Base-by-base conservation (phyloP, 352 stramenopile genomes). In the Globisporangium emineosum region DNA sequence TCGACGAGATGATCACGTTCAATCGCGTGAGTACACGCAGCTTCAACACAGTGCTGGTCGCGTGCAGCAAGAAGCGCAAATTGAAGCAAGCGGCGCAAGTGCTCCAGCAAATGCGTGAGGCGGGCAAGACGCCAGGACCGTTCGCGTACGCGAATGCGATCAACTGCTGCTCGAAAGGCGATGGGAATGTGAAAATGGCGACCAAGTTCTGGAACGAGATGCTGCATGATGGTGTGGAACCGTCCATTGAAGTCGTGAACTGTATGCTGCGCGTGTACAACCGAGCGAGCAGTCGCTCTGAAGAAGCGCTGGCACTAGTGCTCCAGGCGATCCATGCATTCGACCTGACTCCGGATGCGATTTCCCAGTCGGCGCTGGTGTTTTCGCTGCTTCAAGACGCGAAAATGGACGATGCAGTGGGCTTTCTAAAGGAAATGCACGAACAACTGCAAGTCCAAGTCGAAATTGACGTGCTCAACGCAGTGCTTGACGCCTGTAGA, bases 21-120 rank as follows among this genome's bases (percentile, higher is more conserved):
- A 49, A 72, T 3, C 74, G 77, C 37, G 79, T 75, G 10, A 73
- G 76, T 35, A 60, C 70, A 29, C 72, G 76, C 43, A 88, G 77
- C 59, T 91, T 91, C 57, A 78, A 93, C 64, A 85, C 85, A 17
- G 81, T 67, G n/a, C 77, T 93, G 40, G 82, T 83, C 59, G 81
- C 76, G 33, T 93, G 82, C 58, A 87, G 81, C 58, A 74, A 76
- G 9, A 63, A 64, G 8, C 64, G 76, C 9, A 67, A 85, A 62
- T 30, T 91, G 60, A 64, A 68, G 1, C 64, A 66, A 37, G 84
- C 71, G 0, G 65, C 54, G 21, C 53, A 61, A 13, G 78, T 91
- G 30, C 25, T 90, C 9, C 47, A 70, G 33, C 67, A 81, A 35
- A 90, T 91, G 79, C 42, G 72, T 8, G 66, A 60, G 17, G 59